Evolutionary conservation across 768 basidiomycete species (phyloP), one percentile per base, ranked within the genome.

Genomic region (Candolleomyces efflorescens): DNA sequence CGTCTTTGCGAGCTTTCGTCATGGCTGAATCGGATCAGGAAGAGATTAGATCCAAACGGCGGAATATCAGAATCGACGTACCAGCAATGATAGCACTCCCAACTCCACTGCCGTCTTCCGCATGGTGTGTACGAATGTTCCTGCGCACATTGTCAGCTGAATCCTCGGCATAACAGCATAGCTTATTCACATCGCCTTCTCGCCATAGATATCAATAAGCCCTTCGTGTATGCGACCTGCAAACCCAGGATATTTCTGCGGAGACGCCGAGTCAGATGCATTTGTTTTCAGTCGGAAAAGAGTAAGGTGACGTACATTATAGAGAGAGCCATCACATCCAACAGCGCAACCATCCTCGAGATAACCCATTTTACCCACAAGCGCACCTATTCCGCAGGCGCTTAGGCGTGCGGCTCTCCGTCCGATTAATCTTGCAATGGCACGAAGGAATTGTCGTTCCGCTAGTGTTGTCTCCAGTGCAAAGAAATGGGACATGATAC

Each of bases 161-260:
- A 3, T 51, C 17, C 55, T n/a, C 13, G 13, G 7, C 18, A 10
- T 27, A 41, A 45, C 17, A 22, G 38, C 46, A 24, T 50, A 56
- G 36, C 39, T 17, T 5, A 77, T 89, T 64, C 63, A 91, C 90
- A 85, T 82, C 67, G 94, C 97, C 78, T 92, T 93, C 63, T 97
- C 94, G 12, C 97, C 97, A 68, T 98, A 97, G 60, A 99, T 87
- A 68, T 98, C 97, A 43, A 88, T 81, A 58, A 99, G 73, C 13
- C 94, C 97, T 69, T 95, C 87, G 64, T 97, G 93, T 56, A 98
- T 86, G 58, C 94, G 80, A 62, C 98, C 92, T 38, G 94, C 83
- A 68, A 98, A 99, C 39, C 89, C 85, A 32, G 97, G 97, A 73
- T 98, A 98, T 92, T 98, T 97, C 94, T 98, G 58, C n/a, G 32